A percentile compares a stretch with the other conserved stretches of the same genome.
phyloP scores from a whole-genome alignment of 192 early-diverging fungal species.

The Bifiguratus adelaidae region DNA sequence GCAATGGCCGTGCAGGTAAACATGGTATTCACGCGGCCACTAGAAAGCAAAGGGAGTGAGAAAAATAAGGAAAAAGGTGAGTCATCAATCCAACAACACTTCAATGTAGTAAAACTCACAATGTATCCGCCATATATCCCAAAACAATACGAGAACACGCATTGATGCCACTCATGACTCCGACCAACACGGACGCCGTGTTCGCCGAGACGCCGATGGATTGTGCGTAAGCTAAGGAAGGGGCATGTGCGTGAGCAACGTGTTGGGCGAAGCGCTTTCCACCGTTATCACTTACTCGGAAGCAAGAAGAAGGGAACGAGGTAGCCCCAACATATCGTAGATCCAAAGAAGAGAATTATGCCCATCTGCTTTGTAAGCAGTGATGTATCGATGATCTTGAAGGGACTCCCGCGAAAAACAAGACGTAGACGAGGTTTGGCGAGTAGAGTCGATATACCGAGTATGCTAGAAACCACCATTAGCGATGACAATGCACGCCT shows the following conservation, averaged over 20 bases:
- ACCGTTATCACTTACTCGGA: slow-evolving; percentile 5
- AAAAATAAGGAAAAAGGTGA: not conserved
- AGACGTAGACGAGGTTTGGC: slow-evolving; percentile 6
- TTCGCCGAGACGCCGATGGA: slow-evolving; percentile 21
- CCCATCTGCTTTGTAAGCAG: slow-evolving; percentile 6
- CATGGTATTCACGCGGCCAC: slow-evolving; percentile 41
- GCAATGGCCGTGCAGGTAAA: slow-evolving; percentile 30
- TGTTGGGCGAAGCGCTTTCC: not conserved
- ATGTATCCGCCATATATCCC: slow-evolving; percentile 39
- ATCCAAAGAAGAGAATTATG: slow-evolving; percentile 9
- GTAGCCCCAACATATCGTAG: slow-evolving; percentile 28
- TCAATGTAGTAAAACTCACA: slow-evolving; percentile 1
- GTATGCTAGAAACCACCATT: slow-evolving; percentile 10
- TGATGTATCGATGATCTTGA: slow-evolving; percentile 10
- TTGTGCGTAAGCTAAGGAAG: slow-evolving; percentile 25
- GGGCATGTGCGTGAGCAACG: not conserved
- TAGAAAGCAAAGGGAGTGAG: not conserved
- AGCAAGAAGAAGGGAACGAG: slow-evolving; percentile 32
- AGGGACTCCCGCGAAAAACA: not conserved
- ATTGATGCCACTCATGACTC: slow-evolving; percentile 53
- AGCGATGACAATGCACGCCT: too few species aligned
- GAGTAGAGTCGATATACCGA: not conserved
- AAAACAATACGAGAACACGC: slow-evolving; percentile 49
- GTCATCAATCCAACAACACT: not conserved
- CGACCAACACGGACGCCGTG: slow-evolving; percentile 42